A percentile compares a stretch with the other conserved stretches of the same genome.
Evolutionary conservation across 345 rosid species (phyloP).

Genomic region (Hibiscus trionum): DNA sequence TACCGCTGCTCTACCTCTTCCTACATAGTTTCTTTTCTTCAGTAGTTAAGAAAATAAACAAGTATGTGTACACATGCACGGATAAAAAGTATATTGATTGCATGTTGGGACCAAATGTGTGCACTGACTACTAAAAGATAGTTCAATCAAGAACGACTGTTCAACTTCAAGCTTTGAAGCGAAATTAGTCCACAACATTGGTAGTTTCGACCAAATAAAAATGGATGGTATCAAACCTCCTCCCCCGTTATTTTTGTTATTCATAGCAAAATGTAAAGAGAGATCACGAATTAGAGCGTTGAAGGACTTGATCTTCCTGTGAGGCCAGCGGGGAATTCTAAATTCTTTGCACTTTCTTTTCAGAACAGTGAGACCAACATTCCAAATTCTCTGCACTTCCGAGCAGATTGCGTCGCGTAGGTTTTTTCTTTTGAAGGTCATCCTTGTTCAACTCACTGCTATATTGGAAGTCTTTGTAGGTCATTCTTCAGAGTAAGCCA

Average conservation of each 20-base stretch:
- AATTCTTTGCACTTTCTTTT: conserved; percentile 71
- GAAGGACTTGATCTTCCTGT: conserved; percentile 61
- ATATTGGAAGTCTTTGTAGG: no score
- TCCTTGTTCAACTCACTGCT: not conserved
- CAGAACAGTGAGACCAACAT: conserved; percentile 59
- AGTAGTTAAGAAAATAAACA: not conserved
- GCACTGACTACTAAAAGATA: not conserved
- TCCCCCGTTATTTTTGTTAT: no score
- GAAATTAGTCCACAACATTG: not conserved
- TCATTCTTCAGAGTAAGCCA: no score
- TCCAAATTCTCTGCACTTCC: conserved; percentile 54
- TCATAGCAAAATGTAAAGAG: not conserved
- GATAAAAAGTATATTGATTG: not conserved
- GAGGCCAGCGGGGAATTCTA: conserved; percentile 67
- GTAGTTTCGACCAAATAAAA: not conserved
- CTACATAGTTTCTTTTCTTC: conserved; percentile 18
- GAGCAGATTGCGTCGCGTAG: conserved; percentile 6
- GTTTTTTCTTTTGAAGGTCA: no score
- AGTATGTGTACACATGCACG: not conserved
- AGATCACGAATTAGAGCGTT: conserved; percentile 50
- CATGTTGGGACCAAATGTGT: not conserved
- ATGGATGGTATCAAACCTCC: not conserved
- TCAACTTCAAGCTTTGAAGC: not conserved
- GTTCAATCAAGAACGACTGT: not conserved
- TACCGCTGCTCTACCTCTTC: conserved; percentile 41